Base-by-base conservation (phyloP, 805 yeast genomes). In the Ogataea nonfermentans region DNA sequence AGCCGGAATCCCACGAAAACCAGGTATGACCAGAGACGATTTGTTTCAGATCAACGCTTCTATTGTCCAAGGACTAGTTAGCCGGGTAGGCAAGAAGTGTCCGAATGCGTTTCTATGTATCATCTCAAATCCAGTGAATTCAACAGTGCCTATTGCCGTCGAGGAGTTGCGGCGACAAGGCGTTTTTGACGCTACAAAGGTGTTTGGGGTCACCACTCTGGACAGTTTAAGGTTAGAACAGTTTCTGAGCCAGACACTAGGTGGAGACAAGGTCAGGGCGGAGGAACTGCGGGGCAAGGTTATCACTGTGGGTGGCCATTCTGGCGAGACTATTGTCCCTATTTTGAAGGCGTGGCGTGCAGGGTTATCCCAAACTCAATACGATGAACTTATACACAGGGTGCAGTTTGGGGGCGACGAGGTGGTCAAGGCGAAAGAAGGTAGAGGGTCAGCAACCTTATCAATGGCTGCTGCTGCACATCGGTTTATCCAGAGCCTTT, bases 401-500 rank as follows among this genome's bases (percentile, higher is more conserved):
- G 86, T 88, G 65, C 96, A 89, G 73, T 88, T 47, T 55, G 65
- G 64, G 35, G 97, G 98, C 59, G 98, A 90, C 62, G 97, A 90
- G 67, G 95, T 90, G 34, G 97, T 90, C 50, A 73, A 84, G 69
- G 97, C 97, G 39, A 90, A 90, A 71, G 82, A 85, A 53, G 97
- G 97, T 49, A 81, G 81, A 37, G 97, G 97, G 29, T 87, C 96
- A 30, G 97, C 97, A 40, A 90, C 98, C 24, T 73, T 90, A 51
- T 84, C 95, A 19, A 91, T 90, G 97, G 96, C 97, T 9, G 83
- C 80, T 54, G 96, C 96, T 24, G 96, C 95, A 20, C 84, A 76
- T 69, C 76, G 80, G 63, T 83, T 61, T 78, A 85, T 52, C 69
- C 46, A 78, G 57, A 66, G 84, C 22, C 78, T 81, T 27, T 65